Base-by-base conservation (phyloP, 805 yeast species). In the Debaryomyces prosopidis region DNA sequence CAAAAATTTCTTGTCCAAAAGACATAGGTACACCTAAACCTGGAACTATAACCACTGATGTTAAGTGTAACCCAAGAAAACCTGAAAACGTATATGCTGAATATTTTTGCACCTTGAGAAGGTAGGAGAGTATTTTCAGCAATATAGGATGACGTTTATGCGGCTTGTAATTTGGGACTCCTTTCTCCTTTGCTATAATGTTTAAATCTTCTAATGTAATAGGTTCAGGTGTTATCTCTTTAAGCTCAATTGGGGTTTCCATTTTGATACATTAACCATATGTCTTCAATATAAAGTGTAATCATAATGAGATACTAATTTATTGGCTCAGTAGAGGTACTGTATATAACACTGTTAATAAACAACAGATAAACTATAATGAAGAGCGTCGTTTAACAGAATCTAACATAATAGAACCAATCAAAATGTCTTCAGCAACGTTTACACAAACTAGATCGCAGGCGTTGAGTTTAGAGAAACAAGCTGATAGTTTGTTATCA, bases 391-490 rank as follows among this genome's bases (percentile, higher is more conserved):
- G 9, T 4, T 10, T 23, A 2, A 7, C 26, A 23, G 6, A 23
- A 7, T 23, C 9, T 10, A 23, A 23, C 9, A 23, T 7, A 23
- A 23, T 23, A 3, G 26, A 23, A 14, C 33, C 7, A n/a, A 30
- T 14, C 14, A 14, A 30, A 30, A 63, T 62, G 66, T 57, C 66
- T 15, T 65, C 73, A 58, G 66, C 78, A 8, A 68, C 87, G 3
- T 87, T 86, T 62, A 74, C 81, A 14, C 88, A 88, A 39, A 73
- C 81, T 11, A 75, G 96, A 59, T 71, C 86, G 23, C 87, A 85
- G 56, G 81, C 84, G 0, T 71, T 90, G 30, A 73, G 82, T 6
- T 66, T 85, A 40, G 97, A 92, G 62, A 79, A 83, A 42, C 87
- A 85, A 58, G 76, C 92, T 3, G 90, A 86, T 46, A 58, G 69